A percentile compares a stretch with the other conserved stretches of the same genome.
phyloP scores from a whole-genome alignment of 345 rosid species.

The Gossypium turneri region DNA sequence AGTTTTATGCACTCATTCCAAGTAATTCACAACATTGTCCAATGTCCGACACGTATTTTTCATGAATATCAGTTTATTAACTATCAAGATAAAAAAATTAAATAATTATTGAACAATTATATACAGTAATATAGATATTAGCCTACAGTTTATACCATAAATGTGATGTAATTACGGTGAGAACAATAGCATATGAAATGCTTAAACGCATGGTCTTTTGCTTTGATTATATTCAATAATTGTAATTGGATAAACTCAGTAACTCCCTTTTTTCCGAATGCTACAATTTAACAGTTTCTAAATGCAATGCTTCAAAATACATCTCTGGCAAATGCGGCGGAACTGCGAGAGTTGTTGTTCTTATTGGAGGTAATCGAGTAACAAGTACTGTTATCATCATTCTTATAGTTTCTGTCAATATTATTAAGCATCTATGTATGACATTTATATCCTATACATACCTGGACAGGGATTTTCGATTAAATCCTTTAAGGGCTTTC shows the following conservation, averaged over 20 bases:
- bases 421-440: too few relatives aligned
- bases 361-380: constrained; percentile 61
- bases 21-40: too few relatives aligned
- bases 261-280: constrained; percentile 2
- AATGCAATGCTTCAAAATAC: constrained; percentile 39
- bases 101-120: too few relatives aligned
- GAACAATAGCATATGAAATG: neutral
- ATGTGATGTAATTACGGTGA: neutral
- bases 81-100: too few relatives aligned
- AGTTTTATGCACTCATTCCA: too few relatives aligned
- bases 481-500: too few relatives aligned
- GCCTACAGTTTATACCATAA: neutral
- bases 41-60: too few relatives aligned
- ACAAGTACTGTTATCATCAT: neutral
- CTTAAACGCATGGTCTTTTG: too few relatives aligned
- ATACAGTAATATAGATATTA: too few relatives aligned
- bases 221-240: neutral
- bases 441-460: too few relatives aligned
- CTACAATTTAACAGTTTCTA: constrained; percentile 22
- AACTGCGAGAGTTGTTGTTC: constrained; percentile 33
- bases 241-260: constrained; percentile 14
- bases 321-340: constrained; percentile 41
- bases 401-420: neutral
- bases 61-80: too few relatives aligned
- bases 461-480: too few relatives aligned